Evolutionary conservation across 2,329 filamentous ascomycete species (phyloP).

Genomic region (Gaeumannomyces sp.): DNA sequence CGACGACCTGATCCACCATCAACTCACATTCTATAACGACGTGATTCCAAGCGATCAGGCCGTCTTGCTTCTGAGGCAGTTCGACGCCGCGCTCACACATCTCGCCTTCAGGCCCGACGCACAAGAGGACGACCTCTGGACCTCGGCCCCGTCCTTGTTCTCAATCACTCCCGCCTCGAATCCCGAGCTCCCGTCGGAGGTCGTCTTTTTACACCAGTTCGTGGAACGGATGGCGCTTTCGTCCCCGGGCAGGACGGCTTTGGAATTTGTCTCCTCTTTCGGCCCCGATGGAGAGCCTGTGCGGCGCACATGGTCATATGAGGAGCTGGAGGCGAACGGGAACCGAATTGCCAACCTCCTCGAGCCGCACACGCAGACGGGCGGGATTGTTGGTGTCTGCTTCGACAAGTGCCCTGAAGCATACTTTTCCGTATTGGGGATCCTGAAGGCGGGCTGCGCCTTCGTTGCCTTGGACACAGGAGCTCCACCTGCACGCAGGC

Average conservation of each 20-base stretch:
- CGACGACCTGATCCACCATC: conserved; percentile 47
- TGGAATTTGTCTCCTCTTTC: conserved; percentile 67
- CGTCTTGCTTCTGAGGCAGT: conserved; percentile 59
- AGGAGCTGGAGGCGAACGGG: conserved; percentile 62
- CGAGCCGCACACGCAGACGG: conserved; percentile 39
- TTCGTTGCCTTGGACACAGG: conserved; percentile 76
- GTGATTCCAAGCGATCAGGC: conserved; percentile 66
- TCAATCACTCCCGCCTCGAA: conserved; percentile 61
- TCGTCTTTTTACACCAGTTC: conserved; percentile 67
- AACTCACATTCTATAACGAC: conserved; percentile 59
- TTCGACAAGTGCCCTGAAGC: conserved; percentile 84
- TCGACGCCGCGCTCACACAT: conserved; percentile 59
- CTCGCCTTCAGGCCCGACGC: conserved; percentile 45
- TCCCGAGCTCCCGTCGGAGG: conserved; percentile 48
- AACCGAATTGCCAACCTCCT: conserved; percentile 68
- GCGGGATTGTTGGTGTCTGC: conserved; percentile 65
- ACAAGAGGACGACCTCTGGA: conserved; percentile 31
- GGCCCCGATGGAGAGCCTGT: conserved; percentile 32
- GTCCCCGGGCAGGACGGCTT: conserved; percentile 55
- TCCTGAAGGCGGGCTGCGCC: conserved; percentile 74
- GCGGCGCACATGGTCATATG: conserved; percentile 64
- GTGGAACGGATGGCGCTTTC: conserved; percentile 57
- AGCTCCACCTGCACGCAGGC: conserved; percentile 65
- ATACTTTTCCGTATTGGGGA: conserved; percentile 74
- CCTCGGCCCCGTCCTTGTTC: conserved; percentile 36